Conservation (phyloP, 345 rosid species). For the Aethionema arabicum region DNA sequence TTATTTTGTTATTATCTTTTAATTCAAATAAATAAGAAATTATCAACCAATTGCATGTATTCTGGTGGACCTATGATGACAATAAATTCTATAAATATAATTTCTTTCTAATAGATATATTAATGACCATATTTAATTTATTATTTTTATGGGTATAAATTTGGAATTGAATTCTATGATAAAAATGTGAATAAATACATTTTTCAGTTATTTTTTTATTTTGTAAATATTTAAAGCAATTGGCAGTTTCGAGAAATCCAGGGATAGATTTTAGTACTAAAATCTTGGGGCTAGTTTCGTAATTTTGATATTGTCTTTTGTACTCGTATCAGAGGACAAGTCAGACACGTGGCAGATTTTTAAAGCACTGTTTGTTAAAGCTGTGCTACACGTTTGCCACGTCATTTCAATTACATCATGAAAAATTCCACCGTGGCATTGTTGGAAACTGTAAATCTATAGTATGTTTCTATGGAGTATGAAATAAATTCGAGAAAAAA, state of each 20-base stretch:
- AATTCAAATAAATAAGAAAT: too few relatives aligned
- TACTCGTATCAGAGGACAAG: neutral
- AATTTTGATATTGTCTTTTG: neutral
- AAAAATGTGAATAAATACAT: too few relatives aligned
- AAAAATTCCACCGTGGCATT: constrained; percentile 14
- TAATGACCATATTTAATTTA: too few relatives aligned
- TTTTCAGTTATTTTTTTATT: constrained; percentile 6
- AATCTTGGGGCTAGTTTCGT: neutral
- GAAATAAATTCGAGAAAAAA: too few relatives aligned
- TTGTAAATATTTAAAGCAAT: neutral
- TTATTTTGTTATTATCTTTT: neutral
- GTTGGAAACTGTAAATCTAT: neutral
- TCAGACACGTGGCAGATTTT: neutral
- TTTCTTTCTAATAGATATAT: too few relatives aligned
- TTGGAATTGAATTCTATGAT: too few relatives aligned
- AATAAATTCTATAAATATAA: too few relatives aligned
- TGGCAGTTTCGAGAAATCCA: neutral
- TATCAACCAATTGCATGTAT: too few relatives aligned
- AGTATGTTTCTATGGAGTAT: neutral
- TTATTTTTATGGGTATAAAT: too few relatives aligned
- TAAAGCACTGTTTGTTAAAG: neutral
- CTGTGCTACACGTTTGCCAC: constrained; percentile 15
- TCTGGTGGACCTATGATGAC: too few relatives aligned
- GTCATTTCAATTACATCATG: neutral
- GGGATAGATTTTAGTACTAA: neutral